Base-by-base conservation (phyloP, 192 early-diverging fungal species). In the Coemansia sp. region DNA sequence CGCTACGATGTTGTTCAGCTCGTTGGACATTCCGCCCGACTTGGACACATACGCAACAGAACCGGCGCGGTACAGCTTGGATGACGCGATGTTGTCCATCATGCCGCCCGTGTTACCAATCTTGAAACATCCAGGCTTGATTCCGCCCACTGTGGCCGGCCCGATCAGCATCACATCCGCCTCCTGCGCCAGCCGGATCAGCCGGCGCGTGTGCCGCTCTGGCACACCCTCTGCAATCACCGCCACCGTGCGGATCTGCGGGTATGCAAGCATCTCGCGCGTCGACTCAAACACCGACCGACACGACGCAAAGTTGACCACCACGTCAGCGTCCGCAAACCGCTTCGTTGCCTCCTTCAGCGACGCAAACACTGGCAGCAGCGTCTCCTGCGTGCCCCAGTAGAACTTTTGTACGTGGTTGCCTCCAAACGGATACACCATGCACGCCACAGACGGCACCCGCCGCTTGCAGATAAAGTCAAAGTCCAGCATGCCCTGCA, bases 81-180 rank as follows among this genome's bases (percentile, higher is more conserved):
- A 96, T 18, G 94, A 83, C 6, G 95, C 94, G 82, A 98, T 97
- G 85, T 98, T 98, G 82, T 98, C 96, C 96, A 98, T 98, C 96
- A 98, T 98, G 64, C 96, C 96, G 75, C 96, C 96, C 51, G 96
- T 98, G 89, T 97, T 97, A 68, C 96, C 96, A 70, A 98, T 97
- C 90, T 98, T 98, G 90, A 95, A 98, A 83, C 95, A 96, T 0
- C 96, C 96, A 34, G 96, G 94, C 85, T 96, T 98, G 83, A 98
- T 98, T 60, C 96, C 96, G 77, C 96, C 96, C 49, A 98, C 96
- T 48, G 96, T 98, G 38, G 96, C 96, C 30, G 96, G 96, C 53
- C 96, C 96, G 71, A 98, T 95, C 47, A 98, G 87, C 52, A 95
- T 81, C 9, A 98, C 91, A 22, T 86, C 78, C 31, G 87, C 87